These are phyloP conservation scores for Phaeosphaeriaceae sp. DNA, from an alignment of 2,329 filamentous ascomycete species.

Conservation along the genomic window DNA sequence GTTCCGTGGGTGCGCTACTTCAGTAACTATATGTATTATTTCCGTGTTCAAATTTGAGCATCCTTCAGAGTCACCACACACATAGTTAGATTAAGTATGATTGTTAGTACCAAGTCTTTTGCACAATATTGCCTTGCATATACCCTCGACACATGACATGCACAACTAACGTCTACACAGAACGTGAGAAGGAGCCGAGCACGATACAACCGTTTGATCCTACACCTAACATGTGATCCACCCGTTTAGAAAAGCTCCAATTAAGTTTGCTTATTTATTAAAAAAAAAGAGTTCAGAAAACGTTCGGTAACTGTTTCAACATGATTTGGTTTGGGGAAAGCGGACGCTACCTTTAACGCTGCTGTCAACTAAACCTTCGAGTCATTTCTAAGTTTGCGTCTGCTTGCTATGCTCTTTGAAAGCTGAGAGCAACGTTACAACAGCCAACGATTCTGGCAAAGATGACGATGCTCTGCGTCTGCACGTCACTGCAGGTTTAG, in stretches of 20 bases:
- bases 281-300: not conserved
- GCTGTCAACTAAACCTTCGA: not conserved
- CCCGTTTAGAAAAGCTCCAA: not conserved
- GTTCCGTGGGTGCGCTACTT: too few relatives aligned
- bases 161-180: not conserved
- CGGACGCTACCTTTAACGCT: conserved; percentile 2
- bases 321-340: not conserved
- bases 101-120: too few relatives aligned
- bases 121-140: not conserved
- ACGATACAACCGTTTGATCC: too few relatives aligned
- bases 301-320: conserved; percentile 2
- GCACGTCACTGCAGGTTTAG: too few relatives aligned
- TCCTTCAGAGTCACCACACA: too few relatives aligned
- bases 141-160: not conserved
- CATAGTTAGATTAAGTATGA: too few relatives aligned
- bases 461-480: not conserved
- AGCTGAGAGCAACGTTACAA: not conserved
- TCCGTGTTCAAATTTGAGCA: too few relatives aligned
- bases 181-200: not conserved
- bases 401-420: too few relatives aligned
- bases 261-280: not conserved
- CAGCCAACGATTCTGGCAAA: not conserved
- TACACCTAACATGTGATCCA: too few relatives aligned
- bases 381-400: conserved; percentile 1
- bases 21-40: too few relatives aligned